Evolutionary conservation across 768 basidiomycete species (phyloP).

Genomic region (Lactarius vividus): DNA sequence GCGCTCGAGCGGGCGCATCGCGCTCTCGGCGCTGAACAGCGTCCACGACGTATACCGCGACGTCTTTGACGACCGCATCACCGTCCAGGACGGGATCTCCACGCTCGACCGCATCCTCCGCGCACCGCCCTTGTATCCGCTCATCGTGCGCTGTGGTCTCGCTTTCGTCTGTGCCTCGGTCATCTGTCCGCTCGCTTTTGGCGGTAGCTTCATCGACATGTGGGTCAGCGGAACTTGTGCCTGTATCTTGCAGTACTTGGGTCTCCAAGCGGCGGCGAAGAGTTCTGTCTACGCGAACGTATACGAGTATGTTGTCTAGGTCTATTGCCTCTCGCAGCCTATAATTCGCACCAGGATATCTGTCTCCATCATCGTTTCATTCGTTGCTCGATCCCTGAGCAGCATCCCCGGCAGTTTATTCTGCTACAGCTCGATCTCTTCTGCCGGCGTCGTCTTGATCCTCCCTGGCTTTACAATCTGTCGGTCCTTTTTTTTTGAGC

Average conservation of each 20-base stretch:
- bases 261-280: conserved; percentile 77
- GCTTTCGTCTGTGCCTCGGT: conserved; percentile 77
- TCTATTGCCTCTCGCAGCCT: neutral
- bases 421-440: conserved; percentile 89
- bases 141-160: conserved; percentile 64
- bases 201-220: conserved; percentile 80
- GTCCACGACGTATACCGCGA: conserved; percentile 84
- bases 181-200: conserved; percentile 81
- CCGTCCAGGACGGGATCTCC: conserved; percentile 67
- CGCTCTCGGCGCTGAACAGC: conserved; percentile 75
- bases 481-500: conserved; percentile 39
- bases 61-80: conserved; percentile 81
- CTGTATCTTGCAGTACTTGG: conserved; percentile 71
- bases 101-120: conserved; percentile 62
- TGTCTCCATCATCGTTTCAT: conserved; percentile 79
- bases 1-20: conserved; percentile 74
- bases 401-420: conserved; percentile 72
- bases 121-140: conserved; percentile 64
- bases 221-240: conserved; percentile 73
- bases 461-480: conserved; percentile 83
- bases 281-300: conserved; percentile 93
- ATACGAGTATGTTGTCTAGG: conserved; percentile 66
- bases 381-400: conserved; percentile 74
- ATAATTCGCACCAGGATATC: conserved; percentile 56
- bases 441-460: conserved; percentile 87